Percentiles rank a stretch among this genome's conserved stretches.
phyloP scores from a whole-genome alignment of 768 basidiomycete genomes.

The Termitomyces bulborhizus region DNA sequence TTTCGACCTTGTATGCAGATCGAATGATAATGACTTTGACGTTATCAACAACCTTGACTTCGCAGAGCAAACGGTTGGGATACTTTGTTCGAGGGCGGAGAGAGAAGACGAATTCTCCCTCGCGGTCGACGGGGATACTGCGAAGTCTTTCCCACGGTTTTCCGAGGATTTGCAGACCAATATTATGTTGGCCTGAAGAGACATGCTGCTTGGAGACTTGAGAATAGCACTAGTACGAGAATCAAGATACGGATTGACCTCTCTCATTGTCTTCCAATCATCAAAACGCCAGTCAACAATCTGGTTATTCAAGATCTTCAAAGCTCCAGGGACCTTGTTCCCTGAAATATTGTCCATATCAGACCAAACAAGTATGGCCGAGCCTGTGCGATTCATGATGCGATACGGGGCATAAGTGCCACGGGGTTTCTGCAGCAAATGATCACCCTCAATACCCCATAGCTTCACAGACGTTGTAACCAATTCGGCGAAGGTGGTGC shows the following conservation, averaged over 20 bases:
- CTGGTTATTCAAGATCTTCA: slow-evolving; percentile 67
- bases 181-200: slow-evolving; percentile 70
- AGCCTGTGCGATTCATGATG: slow-evolving; percentile 87
- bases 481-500: slow-evolving; percentile 85
- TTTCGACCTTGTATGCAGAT: slow-evolving; percentile 89
- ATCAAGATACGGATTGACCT: slow-evolving; percentile 41
- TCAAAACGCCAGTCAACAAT: slow-evolving; percentile 94
- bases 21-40: slow-evolving; percentile 92
- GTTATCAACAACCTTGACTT: slow-evolving; percentile 84
- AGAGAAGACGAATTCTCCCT: slow-evolving; percentile 85
- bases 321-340: slow-evolving; percentile 40
- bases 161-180: slow-evolving; percentile 79
- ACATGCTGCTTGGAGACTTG: slow-evolving; percentile 39
- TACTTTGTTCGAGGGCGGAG: slow-evolving; percentile 78
- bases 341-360: slow-evolving; percentile 55
- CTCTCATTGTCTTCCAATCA: slow-evolving; percentile 90
- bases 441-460: slow-evolving; percentile 69
- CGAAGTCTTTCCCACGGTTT: slow-evolving; percentile 87
- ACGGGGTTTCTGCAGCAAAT: slow-evolving; percentile 67
- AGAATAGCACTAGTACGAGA: background rate
- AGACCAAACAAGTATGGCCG: slow-evolving; percentile 80
- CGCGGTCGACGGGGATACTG: slow-evolving; percentile 86
- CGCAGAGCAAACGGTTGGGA: slow-evolving; percentile 78
- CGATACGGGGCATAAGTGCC: slow-evolving; percentile 93
- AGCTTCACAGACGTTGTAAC: slow-evolving; percentile 66